Base-by-base conservation (phyloP, 2,329 filamentous ascomycete genomes). In the Aspergillus carbonarius region DNA sequence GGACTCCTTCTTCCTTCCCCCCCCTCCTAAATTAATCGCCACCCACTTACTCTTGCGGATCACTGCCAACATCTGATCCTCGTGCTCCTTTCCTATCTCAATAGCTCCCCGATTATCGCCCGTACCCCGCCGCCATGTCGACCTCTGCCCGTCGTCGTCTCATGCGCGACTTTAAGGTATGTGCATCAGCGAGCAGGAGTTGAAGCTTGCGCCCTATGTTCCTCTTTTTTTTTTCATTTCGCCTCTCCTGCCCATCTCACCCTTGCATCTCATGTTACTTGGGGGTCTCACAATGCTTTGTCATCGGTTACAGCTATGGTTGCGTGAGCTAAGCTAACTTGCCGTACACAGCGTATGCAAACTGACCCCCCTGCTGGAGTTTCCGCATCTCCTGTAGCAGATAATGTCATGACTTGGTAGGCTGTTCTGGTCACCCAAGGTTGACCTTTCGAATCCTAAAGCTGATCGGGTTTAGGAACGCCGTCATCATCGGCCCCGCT, bases 111-210 rank as follows among this genome's bases (percentile, higher is more conserved):
- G 50, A 6, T 51, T 50, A 54, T 60, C 56, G 50, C 52, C 71
- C 79, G 23, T 58, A 62, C 54, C 61, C 62, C 60, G 55, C 61
- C 73, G 79, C 66, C 68, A 92, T 91, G 93, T 98, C 93, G 70
- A 98, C 95, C 64, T 90, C 93, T 68, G 95, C 95, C 68, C 90
- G 95, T 75, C 91, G 95, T 75, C 92, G 95, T 74, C 83, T 99
- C 77, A 98, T 99, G 95, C 91, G 95, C 76, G 95, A 98, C 82
- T 98, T 98, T 86, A 98, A 98, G 90, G 92, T 96, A 76, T 60
- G 85, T 40, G 35, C 13, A 12, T 32, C 30, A n/a, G 12, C 32
- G 15, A 52, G 34, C 50, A 27, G 10, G 23, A 8, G 18, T 40
- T 8, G 12, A n/a, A 17, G n/a, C 32, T 27, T 42, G 20, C 7